Base-by-base conservation (phyloP, 345 rosid genomes). In the Brassica nigra region DNA sequence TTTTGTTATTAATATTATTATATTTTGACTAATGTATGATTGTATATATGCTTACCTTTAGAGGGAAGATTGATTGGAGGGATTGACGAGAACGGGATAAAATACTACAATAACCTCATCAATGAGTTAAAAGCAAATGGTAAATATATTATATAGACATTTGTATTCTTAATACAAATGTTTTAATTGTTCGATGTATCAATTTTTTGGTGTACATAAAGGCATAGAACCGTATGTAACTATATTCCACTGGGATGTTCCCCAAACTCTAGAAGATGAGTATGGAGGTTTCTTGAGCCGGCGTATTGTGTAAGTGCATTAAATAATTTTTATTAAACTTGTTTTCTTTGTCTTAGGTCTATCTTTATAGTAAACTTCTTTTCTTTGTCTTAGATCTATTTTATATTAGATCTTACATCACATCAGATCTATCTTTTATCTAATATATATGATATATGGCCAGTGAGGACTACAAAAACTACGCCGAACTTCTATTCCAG, bases 61-160 rank as follows among this genome's bases (percentile, higher is more conserved):
- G 86, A 80, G 52, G 91, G 89, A 34, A 83, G 83, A 68, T 4
- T 86, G 66, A 79, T 70, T n/a, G 83, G 81, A 8, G 82, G 89
- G 61, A 77, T 86, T 9, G 87, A 86, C 72, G 70, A 68, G 12
- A 33, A 76, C 3, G 91, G 89, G 14, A 39, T 88, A 5, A 42
- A 14, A 2, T 88, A 81, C 83, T 86, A 88, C 84, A 37, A 8
- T 37, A 37, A 83, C 30, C 89, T 88, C 68, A 88, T 88, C 64
- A 73, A 74, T 29, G 78, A 64, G 7, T 18, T 74, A 14, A 55
- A 58, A 20, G 63, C 28, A 20, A 58, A 57, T 57, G 62, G 30
- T 20, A 44, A 44, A 44, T 11, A 8, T 37, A 2, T 37, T 37
- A 37, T 37, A 37, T 9, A 37, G 9, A 23, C 27, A 2, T 37